Base-by-base conservation (phyloP, 345 rosid genomes). In the Pugionium dolabratum region DNA sequence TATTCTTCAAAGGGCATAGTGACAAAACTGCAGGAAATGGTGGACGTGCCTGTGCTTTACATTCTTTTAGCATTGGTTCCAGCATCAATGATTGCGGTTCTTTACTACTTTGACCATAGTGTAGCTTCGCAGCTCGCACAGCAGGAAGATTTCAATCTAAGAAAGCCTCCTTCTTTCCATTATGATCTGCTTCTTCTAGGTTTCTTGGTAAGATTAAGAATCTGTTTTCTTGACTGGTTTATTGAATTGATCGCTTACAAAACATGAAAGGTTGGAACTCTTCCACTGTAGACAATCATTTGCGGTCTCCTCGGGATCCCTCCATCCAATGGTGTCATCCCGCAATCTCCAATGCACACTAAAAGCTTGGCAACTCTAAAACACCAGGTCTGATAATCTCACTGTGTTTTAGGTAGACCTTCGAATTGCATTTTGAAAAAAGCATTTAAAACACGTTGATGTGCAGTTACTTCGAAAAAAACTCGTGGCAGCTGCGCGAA, bases 41-140 rank as follows among this genome's bases (percentile, higher is more conserved):
- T 81, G 60, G 75, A 81, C 71, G 97, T 92, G 63, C 97, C 98
- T 4, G 77, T 89, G 36, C 76, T 86, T 40, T 90, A 92, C 66
- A 85, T 92, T 58, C 63, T 90, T 47, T 85, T 91, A 75, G 95
- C 98, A 41, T 85, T 92, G 62, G 79, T 92, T 74, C 98, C 97
- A 32, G 98, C 98, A 41, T 86, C 97, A 65, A 92, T 89, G 98
- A 82, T 86, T 1, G 93, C 97, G 0, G 96, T 89, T 61, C 98
- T 91, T 37, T 91, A 91, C 74, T 91, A 89, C 75, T 91, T 91
- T 64, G 98, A 92, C 69, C 98, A 92, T 74, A 87, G 95, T 34
- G 95, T 89, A 70, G 98, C 95, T 31, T 82, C 98, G 8, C 98
- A 92, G 71, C 96, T 89, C 26, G 96, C 98, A 29, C 97, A 92